Base-by-base conservation (phyloP, 169 alveolate species). In the Plasmodium gonderi region DNA sequence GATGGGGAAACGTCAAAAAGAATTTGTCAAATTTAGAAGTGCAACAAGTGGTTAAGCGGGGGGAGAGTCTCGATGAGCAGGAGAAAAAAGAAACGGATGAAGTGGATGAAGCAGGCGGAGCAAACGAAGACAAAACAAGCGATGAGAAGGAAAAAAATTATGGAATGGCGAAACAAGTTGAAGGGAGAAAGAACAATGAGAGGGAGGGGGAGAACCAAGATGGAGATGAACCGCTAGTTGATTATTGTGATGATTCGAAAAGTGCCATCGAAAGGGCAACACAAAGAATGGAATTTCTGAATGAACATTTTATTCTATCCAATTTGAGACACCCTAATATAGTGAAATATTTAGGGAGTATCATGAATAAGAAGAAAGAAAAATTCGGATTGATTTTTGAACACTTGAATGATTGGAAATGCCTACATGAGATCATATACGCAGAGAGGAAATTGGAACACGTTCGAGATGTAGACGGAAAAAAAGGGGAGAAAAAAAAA, bases 261-360 rank as follows among this genome's bases (percentile, higher is more conserved):
- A 82, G 26, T 38, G 23, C 20, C 29, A 33, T 68, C n/a, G 76
- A 69, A 47, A 68, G 60, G 29, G 11, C 42, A 69, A 49, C 14
- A 44, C 5, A 26, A 17, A 82, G 75, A 82, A 82, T 54, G 33
- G 69, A n/a, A 23, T 82, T 69, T 29, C 33, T 82, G 54, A 67
- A 47, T 20, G 92, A 82, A 54, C 64, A 69, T 49, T 82, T 82
- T 11, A 40, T 82, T 36, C 26, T 82, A 1, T 82, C 92, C n/a
- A 82, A 82, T 82, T 45, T 82, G 42, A 82, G 92, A 31, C 92
- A 82, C 64, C 83, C 92, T 17, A 82, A 45, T 69, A 54, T 82
- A 17, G 45, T 82, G 33, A 47, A 82, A 69, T 82, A 74, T 23
- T 38, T 82, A 69, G 92, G 92, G 17, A 82, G 40, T 38, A 75